Evolutionary conservation across 2,329 filamentous ascomycete species (phyloP).

Genomic region (Corynespora cassiicola): DNA sequence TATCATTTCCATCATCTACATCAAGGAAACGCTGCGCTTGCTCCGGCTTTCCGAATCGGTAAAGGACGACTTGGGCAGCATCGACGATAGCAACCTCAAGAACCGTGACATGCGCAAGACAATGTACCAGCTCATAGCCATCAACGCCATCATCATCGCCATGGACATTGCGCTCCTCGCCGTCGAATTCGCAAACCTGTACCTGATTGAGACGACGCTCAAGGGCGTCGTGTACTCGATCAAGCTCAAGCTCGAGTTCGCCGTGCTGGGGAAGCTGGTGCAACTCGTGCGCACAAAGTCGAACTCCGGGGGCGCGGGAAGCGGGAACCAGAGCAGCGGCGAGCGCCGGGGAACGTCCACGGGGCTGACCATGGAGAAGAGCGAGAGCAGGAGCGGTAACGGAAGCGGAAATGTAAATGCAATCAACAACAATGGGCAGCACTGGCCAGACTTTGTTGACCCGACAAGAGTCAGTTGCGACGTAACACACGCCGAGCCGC

Average conservation of each 20-base stretch:
- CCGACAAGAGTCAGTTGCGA: slow-evolving; percentile 23
- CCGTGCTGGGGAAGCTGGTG: slow-evolving; percentile 58
- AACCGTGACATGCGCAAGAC: slow-evolving; percentile 27
- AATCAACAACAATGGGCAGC: background rate
- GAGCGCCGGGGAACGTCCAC: slow-evolving; percentile 11
- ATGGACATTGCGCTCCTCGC: slow-evolving; percentile 37
- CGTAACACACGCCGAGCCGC: slow-evolving; percentile 27
- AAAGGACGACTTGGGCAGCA: slow-evolving; percentile 32
- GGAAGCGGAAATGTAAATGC: slow-evolving; percentile 7
- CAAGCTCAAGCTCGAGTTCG: slow-evolving; percentile 63
- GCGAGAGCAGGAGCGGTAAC: slow-evolving; percentile 4
- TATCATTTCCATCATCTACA: slow-evolving; percentile 54
- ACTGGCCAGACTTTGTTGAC: slow-evolving; percentile 39
- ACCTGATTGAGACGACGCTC: slow-evolving; percentile 43
- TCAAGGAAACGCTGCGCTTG: slow-evolving; percentile 59
- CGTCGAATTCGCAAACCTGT: slow-evolving; percentile 40
- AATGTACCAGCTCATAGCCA: slow-evolving; percentile 43
- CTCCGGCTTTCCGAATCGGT: slow-evolving; percentile 39
- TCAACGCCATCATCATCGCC: slow-evolving; percentile 42
- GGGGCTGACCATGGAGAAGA: slow-evolving; percentile 23
- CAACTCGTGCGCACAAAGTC: slow-evolving; percentile 35
- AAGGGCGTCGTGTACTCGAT: slow-evolving; percentile 54
- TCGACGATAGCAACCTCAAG: slow-evolving; percentile 37
- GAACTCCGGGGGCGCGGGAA: slow-evolving; percentile 17
- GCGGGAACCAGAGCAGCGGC: slow-evolving; percentile 7